A percentile compares a stretch with the other conserved stretches of the same genome.
These are phyloP conservation scores for Leucaena leucocephala DNA, from an alignment of 306 rosid species.

Conservation along the genomic window DNA sequence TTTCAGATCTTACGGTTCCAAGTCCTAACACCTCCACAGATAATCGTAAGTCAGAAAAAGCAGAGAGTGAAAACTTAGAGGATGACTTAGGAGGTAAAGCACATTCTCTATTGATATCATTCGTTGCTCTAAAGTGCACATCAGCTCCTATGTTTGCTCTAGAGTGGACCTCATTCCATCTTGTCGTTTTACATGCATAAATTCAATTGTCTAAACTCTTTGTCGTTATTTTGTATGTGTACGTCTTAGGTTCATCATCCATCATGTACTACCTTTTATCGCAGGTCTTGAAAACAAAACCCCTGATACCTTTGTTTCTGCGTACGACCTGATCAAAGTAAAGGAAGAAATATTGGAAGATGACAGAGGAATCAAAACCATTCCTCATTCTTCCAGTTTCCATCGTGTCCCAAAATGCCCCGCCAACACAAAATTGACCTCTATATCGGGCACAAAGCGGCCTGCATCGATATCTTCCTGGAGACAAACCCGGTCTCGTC, in stretches of 20 bases:
- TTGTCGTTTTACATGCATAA: conserved; percentile 22
- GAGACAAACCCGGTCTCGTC: conserved; percentile 79
- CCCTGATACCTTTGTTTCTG: conserved; percentile 44
- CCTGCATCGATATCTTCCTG: conserved; percentile 68
- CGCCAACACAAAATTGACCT: conserved; percentile 45
- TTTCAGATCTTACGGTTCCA: conserved; percentile 36
- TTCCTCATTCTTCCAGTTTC: conserved; percentile 44
- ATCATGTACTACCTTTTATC: conserved; percentile 30
- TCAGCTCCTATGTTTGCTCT: not conserved
- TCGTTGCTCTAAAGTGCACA: conserved; percentile 12
- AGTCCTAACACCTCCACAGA: conserved; percentile 19
- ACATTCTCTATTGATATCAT: conserved; percentile 13
- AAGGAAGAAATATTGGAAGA: conserved; percentile 50
- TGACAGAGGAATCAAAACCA: conserved; percentile 39
- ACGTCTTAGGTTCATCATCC: conserved; percentile 11
- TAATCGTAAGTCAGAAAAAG: conserved; percentile 20
- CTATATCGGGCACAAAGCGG: conserved; percentile 60
- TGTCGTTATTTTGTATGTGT: conserved; percentile 26
- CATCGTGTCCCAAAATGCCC: conserved; percentile 45
- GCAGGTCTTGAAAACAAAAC: conserved; percentile 51
- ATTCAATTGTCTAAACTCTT: conserved; percentile 21
- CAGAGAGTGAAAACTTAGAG: conserved; percentile 39
- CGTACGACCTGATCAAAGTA: conserved; percentile 37
- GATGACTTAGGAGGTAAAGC: conserved; percentile 39
- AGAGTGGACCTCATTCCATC: conserved; percentile 4